Evolutionary conservation across 1,139 yeast species (phyloP), one percentile per base, ranked within the genome.

Genomic region (Diutina sp.): DNA sequence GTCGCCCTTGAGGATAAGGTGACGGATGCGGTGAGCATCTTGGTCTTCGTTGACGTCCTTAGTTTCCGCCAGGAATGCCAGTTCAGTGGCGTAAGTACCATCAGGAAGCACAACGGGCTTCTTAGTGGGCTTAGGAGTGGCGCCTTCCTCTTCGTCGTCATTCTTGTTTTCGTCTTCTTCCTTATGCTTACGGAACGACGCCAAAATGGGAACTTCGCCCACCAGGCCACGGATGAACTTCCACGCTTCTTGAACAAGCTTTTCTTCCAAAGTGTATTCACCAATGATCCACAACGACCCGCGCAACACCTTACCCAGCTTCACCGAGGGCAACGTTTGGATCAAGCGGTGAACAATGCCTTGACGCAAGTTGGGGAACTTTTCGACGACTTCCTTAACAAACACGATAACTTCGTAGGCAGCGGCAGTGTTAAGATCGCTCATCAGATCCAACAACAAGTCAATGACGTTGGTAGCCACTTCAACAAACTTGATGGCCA

Each of bases 21-120:
- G 82, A 67, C 99, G 87, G 63, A 95, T 74, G 14, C 41, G 41
- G 56, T 96, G 90, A 46, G 95, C 90, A 62, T 77, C 80, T 47
- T 76, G 69, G 30, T 67, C 70, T 54, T 71, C 73, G 47, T 69
- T 70, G 18, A 70, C 72, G n/a, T 65, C 59, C 6, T 66, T 62
- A 4, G 66, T 65, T 55, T 75, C 77, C 14, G 80, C 73, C 5
- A 88, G 83, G 59, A 90, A 77, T 0, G 98, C 97, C 64, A 84
- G 85, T 71, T 95, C 99, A 41, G 97, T 87, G 38, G 99, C 99
- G 72, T 95, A 95, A 1, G 99, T 95, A 63, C 99, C 99, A 72
- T 95, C 99, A 25, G 99, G 97, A 61, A 93, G 79, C 58, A 95
- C 86, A 60, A 87, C 84, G 41, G 98, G 97, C 56, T 89, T 90